Conservation (phyloP, 257 asterid species). For the Ophiorrhiza pumila region DNA sequence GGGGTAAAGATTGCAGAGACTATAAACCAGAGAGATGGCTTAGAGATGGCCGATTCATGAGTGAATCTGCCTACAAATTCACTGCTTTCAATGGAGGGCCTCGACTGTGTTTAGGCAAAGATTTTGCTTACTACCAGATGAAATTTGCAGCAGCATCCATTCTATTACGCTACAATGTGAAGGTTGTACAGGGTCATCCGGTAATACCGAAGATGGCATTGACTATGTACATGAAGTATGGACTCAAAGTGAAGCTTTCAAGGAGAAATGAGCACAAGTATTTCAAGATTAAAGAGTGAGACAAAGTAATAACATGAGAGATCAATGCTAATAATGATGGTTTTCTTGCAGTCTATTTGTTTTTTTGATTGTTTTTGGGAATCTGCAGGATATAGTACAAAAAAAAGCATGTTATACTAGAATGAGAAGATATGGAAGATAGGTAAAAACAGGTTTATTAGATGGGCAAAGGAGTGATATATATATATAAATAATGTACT, state of each 20-base stretch:
- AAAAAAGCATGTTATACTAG: background rate
- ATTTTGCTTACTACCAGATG: constrained; percentile 94
- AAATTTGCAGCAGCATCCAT: constrained; percentile 86
- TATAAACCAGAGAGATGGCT: constrained; percentile 93
- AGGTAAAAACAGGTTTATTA: background rate
- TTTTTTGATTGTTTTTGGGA: background rate
- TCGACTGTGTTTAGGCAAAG: constrained; percentile 87
- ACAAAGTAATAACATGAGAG: background rate
- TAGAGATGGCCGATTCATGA: constrained; percentile 67
- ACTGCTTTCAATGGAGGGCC: constrained; percentile 97
- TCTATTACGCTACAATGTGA: constrained; percentile 52
- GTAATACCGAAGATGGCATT: constrained; percentile 80
- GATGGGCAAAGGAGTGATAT: constrained; percentile 13
- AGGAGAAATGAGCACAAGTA: constrained; percentile 36
- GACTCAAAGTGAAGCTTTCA: constrained; percentile 56
- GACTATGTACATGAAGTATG: constrained; percentile 89
- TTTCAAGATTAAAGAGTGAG: constrained; percentile 16
- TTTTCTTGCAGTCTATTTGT: background rate
- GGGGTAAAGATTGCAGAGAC: constrained; percentile 87
- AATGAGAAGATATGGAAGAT: background rate
- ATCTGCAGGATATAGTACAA: constrained; percentile 3
- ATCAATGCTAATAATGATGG: background rate
- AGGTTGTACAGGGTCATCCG: constrained; percentile 49
- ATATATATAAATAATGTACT: constrained; percentile 14
- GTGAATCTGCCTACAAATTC: constrained; percentile 93